phyloP scores from a whole-genome alignment of 225 moss, liverwort and hornwort species.

The Straminergon stramineum region DNA sequence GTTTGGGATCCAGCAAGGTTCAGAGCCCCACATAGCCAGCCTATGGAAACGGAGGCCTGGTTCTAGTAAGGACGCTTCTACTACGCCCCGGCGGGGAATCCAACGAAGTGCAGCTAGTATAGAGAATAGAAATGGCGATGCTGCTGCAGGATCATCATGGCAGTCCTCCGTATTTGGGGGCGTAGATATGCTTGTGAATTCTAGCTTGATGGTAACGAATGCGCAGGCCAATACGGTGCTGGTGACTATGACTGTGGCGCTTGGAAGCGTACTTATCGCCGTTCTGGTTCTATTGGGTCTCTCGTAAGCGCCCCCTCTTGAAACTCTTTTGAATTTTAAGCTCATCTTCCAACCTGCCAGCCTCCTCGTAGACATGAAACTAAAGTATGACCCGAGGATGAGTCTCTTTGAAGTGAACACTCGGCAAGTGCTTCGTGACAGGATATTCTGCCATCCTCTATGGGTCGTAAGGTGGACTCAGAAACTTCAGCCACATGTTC shows the following conservation, averaged over 20 bases:
- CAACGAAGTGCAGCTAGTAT: neutral
- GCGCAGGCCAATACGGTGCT: conserved; percentile 23
- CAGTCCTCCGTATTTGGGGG: neutral
- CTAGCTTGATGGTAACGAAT: conserved; percentile 21
- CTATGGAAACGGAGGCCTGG: neutral
- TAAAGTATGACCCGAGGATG: neutral
- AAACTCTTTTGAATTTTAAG: neutral
- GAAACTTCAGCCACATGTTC: conserved; percentile 17
- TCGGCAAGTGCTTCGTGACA: neutral
- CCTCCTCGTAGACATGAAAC: neutral
- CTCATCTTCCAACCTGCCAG: neutral
- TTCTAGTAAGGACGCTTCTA: neutral
- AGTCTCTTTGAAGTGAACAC: neutral
- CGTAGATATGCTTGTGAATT: conserved; percentile 8
- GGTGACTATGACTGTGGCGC: conserved; percentile 2
- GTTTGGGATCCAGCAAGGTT: neutral
- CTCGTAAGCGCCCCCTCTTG: neutral
- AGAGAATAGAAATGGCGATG: neutral
- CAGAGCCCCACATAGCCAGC: neutral
- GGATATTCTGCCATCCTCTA: conserved; percentile 21
- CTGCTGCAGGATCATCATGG: neutral
- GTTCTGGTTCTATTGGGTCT: conserved; percentile 2
- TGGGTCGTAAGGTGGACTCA: conserved; percentile 25
- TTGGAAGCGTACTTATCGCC: conserved; percentile 8
- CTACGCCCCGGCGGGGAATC: neutral